These are phyloP conservation scores for Malus fusca DNA, from an alignment of 306 rosid genomes.

Conservation along the genomic window DNA sequence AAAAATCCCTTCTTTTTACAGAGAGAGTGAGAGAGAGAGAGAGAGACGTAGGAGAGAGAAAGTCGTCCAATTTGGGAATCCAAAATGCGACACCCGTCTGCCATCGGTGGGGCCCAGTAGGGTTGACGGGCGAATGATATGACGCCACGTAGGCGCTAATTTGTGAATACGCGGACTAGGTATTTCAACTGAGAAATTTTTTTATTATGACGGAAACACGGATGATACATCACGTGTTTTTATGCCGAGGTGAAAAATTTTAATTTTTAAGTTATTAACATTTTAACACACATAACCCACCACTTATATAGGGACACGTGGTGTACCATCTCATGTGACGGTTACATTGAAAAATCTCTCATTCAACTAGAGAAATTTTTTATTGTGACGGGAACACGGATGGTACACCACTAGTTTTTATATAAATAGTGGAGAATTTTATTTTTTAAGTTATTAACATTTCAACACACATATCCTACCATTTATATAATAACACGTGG, in stretches of 20 bases:
- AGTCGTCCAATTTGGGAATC: background rate
- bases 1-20: background rate
- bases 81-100: background rate
- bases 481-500: no score
- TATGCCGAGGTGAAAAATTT: rapidly evolving
- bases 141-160: background rate
- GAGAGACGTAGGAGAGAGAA: background rate
- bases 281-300: no score
- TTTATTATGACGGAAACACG: no score
- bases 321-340: no score
- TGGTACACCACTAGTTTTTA: no score
- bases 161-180: background rate
- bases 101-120: background rate
- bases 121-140: background rate
- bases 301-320: no score
- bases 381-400: no score
- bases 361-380: background rate
- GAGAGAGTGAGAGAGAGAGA: background rate
- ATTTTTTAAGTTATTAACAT: no score
- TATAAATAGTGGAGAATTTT: rapidly evolving
- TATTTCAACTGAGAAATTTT: background rate
- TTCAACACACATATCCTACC: no score
- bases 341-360: background rate
- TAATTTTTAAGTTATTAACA: no score
- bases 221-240: rapidly evolving